Conservation (phyloP, 2,329 filamentous ascomycete species). For the Dissoconium aciculare region DNA sequence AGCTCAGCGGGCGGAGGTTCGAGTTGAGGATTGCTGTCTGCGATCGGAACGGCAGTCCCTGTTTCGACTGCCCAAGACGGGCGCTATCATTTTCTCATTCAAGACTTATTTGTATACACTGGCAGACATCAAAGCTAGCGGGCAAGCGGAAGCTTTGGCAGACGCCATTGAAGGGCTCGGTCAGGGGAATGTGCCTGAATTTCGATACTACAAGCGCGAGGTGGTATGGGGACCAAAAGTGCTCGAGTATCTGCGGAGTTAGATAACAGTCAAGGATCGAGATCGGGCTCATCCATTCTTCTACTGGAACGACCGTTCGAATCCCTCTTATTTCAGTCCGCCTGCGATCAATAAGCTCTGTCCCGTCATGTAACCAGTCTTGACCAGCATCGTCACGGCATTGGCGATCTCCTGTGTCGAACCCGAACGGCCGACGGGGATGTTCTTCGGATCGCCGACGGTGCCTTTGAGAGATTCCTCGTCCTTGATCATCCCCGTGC, state of each 20-base stretch:
- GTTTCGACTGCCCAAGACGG: conserved; percentile 40
- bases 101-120: conserved; percentile 49
- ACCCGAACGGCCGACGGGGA: conserved; percentile 44
- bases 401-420: conserved; percentile 46
- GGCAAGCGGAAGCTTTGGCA: conserved; percentile 38
- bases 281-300: too few species aligned
- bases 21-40: conserved; percentile 31
- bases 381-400: conserved; percentile 44
- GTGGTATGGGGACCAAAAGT: conserved; percentile 43
- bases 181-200: conserved; percentile 41
- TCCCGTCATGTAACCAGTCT: conserved; percentile 39
- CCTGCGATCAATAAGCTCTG: conserved; percentile 19
- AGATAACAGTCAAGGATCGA: conserved; percentile 1
- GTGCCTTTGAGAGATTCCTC: conserved; percentile 29
- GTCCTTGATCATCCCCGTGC: conserved; percentile 42
- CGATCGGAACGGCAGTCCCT: conserved; percentile 47
- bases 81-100: conserved; percentile 45
- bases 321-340: conserved; percentile 18
- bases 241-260: conserved; percentile 32
- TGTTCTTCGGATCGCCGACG: conserved; percentile 44
- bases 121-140: conserved; percentile 41
- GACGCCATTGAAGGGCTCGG: conserved; percentile 45
- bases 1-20: conserved; percentile 17
- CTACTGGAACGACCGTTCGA: too few species aligned
- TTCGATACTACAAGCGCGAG: conserved; percentile 44